A percentile compares a stretch with the other conserved stretches of the same genome.
phyloP scores from a whole-genome alignment of 176 grass and related monocot species.

The Stipa capillata region DNA sequence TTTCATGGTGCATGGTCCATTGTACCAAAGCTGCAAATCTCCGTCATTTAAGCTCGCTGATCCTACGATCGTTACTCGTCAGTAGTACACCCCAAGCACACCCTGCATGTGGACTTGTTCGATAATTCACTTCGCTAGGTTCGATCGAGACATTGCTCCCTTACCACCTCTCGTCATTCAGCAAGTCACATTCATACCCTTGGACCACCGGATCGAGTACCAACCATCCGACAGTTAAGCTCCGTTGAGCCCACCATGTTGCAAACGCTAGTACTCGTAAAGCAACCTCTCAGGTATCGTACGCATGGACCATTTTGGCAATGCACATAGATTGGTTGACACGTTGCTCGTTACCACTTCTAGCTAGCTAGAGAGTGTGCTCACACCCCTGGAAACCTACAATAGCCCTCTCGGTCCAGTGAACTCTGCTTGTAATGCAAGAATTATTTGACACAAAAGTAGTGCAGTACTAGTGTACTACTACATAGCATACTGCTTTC shows the following conservation, averaged over 20 bases:
- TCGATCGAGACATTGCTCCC: neutral
- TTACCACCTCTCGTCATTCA: neutral
- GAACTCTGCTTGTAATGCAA: no score
- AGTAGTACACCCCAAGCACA: neutral
- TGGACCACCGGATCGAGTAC: neutral
- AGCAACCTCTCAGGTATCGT: slow-evolving; percentile 13
- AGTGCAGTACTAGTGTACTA: neutral
- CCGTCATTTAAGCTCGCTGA: slow-evolving; percentile 25
- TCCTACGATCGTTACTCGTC: slow-evolving; percentile 9
- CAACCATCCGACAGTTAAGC: slow-evolving; percentile 7
- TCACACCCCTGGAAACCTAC: no score
- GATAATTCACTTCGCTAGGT: neutral
- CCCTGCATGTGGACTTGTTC: slow-evolving; percentile 5
- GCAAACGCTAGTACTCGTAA: neutral
- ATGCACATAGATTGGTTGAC: neutral
- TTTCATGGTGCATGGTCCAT: slow-evolving; percentile 19
- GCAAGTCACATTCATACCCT: neutral
- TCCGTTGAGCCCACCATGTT: slow-evolving; percentile 2
- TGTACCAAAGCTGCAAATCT: neutral
- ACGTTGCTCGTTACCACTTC: neutral
- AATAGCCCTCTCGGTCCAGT: no score
- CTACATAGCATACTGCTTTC: neutral
- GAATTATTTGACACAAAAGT: neutral
- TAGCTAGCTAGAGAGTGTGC: neutral
- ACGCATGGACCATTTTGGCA: slow-evolving; percentile 8